These are phyloP conservation scores for Gyromitra esculenta DNA, from an alignment of 2,329 filamentous ascomycete species.

Conservation along the genomic window DNA sequence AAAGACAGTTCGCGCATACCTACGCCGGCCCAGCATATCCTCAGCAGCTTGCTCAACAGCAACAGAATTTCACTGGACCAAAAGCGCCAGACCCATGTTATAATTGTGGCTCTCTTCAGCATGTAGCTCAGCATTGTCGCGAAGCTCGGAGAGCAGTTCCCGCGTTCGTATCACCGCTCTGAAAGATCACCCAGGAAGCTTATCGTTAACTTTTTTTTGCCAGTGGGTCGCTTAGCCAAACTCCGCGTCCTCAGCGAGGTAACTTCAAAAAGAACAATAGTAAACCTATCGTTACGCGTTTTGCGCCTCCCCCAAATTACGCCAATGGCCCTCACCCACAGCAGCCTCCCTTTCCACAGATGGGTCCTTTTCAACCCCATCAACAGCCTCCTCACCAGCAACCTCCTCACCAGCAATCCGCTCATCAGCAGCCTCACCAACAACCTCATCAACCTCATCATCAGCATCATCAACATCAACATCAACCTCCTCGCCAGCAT, in stretches of 20 bases:
- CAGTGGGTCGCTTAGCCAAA: conserved; percentile 51
- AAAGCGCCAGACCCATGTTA: conserved; percentile 58
- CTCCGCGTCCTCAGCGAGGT: conserved; percentile 48
- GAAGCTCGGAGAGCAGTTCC: conserved; percentile 59
- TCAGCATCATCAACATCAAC: conserved; percentile 42
- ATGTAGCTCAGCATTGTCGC: conserved; percentile 60
- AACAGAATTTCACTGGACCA: conserved; percentile 51
- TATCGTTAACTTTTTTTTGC: conserved; percentile 14
- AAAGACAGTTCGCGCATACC: conserved; percentile 47
- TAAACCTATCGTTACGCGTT: conserved; percentile 61
- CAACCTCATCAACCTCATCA: conserved; percentile 28
- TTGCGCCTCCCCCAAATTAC: conserved; percentile 59
- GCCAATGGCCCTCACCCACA: conserved; percentile 51
- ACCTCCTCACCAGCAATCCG: conserved; percentile 19
- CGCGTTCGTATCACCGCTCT: conserved; percentile 57
- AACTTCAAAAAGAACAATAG: conserved; percentile 58
- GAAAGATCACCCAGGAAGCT: not conserved
- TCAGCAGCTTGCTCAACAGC: conserved; percentile 42
- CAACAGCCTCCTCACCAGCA: conserved; percentile 24
- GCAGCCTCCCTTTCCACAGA: conserved; percentile 56
- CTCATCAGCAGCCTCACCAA: conserved; percentile 40
- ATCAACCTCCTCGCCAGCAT: conserved; percentile 42
- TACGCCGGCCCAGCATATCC: conserved; percentile 50
- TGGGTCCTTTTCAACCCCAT: conserved; percentile 43
- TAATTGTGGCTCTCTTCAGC: conserved; percentile 59